Evolutionary conservation across 2,329 filamentous ascomycete genomes (phyloP).

Genomic region (Diaporthe helianthi): DNA sequence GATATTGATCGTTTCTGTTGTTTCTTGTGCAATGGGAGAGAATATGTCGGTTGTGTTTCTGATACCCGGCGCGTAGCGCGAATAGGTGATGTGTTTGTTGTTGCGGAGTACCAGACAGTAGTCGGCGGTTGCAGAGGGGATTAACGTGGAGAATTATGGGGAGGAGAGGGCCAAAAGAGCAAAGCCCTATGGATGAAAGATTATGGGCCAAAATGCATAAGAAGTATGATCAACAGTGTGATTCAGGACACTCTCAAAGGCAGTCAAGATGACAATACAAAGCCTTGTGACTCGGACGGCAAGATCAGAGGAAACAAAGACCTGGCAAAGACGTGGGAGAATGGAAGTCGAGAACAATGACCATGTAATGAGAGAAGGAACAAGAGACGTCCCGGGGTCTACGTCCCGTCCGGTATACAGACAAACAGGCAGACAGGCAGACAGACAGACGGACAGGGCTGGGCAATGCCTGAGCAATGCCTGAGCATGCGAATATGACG

Average conservation of each 20-base stretch:
- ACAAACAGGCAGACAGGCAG: too few species aligned
- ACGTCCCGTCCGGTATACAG: not conserved
- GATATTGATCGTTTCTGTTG: not conserved
- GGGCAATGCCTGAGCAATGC: not conserved
- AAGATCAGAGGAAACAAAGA: slow-evolving; percentile 25
- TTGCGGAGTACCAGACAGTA: slow-evolving; percentile 17
- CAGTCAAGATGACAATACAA: slow-evolving; percentile 26
- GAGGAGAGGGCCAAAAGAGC: not conserved
- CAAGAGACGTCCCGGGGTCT: not conserved
- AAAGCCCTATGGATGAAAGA: slow-evolving; percentile 1
- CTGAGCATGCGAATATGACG: slow-evolving; percentile 28
- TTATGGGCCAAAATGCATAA: slow-evolving; percentile 22
- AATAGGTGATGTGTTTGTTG: slow-evolving; percentile 20
- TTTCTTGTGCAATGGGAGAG: slow-evolving; percentile 11
- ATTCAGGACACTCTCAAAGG: slow-evolving; percentile 14
- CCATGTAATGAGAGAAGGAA: slow-evolving; percentile 12
- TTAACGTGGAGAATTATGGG: slow-evolving; percentile 22
- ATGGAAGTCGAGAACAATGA: slow-evolving; percentile 14
- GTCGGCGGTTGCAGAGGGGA: slow-evolving; percentile 14
- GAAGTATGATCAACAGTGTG: slow-evolving; percentile 24
- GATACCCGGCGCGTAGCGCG: slow-evolving; percentile 28
- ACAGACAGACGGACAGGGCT: too few species aligned
- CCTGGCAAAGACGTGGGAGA: not conserved
- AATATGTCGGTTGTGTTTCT: slow-evolving; percentile 20
- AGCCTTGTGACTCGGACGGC: slow-evolving; percentile 18